phyloP scores from a whole-genome alignment of 2,329 filamentous ascomycete genomes.

The Monosporascus ibericus region DNA sequence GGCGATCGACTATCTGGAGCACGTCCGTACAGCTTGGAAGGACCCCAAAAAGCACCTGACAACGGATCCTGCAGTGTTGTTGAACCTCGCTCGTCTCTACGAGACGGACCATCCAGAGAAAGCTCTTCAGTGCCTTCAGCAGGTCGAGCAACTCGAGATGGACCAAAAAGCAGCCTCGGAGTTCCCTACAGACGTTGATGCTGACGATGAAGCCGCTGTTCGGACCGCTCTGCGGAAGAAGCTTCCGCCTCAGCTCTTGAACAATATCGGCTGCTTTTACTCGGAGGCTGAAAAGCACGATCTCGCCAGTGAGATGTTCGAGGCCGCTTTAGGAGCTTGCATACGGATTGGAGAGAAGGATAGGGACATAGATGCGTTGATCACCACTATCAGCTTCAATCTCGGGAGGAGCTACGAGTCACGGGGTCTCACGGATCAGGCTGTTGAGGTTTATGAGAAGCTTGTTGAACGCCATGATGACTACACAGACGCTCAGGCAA shows the following conservation, averaged over 20 bases:
- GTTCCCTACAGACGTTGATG: slow-evolving; percentile 51
- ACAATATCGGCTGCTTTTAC: slow-evolving; percentile 96
- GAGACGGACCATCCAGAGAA: slow-evolving; percentile 82
- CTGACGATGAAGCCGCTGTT: slow-evolving; percentile 54
- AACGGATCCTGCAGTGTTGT: slow-evolving; percentile 78
- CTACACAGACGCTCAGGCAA: slow-evolving; percentile 85
- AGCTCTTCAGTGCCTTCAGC: slow-evolving; percentile 82
- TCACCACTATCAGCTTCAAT: slow-evolving; percentile 96
- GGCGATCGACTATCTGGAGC: slow-evolving; percentile 77
- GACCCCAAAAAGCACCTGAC: slow-evolving; percentile 79
- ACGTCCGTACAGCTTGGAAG: slow-evolving; percentile 83
- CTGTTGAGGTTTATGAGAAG: slow-evolving; percentile 81
- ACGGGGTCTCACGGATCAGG: slow-evolving; percentile 72
- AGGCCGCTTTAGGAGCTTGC: slow-evolving; percentile 84
- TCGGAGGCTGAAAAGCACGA: slow-evolving; percentile 81
- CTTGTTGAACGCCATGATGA: slow-evolving; percentile 79
- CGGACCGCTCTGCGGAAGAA: slow-evolving; percentile 64
- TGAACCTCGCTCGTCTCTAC: slow-evolving; percentile 89
- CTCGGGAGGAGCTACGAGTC: slow-evolving; percentile 90
- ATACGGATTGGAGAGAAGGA: slow-evolving; percentile 71
- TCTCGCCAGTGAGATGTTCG: slow-evolving; percentile 78
- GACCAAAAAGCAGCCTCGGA: slow-evolving; percentile 70
- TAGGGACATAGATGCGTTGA: slow-evolving; percentile 80
- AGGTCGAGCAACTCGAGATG: slow-evolving; percentile 86
- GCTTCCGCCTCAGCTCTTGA: slow-evolving; percentile 83